phyloP scores from a whole-genome alignment of 371 early-diverging fungal genomes.

The Zopfochytrium polystomum region DNA sequence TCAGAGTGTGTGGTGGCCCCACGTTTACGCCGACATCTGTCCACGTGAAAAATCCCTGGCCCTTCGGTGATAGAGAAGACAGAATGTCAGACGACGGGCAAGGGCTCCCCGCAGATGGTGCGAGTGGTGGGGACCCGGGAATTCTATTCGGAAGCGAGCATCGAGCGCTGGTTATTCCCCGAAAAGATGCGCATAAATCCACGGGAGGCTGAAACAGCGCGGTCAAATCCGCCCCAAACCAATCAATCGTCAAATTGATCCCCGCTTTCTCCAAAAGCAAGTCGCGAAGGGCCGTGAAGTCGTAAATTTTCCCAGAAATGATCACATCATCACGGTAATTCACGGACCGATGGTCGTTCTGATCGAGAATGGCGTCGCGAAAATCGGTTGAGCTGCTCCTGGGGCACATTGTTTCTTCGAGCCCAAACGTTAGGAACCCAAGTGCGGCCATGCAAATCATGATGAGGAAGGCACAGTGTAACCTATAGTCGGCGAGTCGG shows the following conservation, averaged over 20 bases:
- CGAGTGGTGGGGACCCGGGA: conserved; percentile 27
- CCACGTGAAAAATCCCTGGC: conserved; percentile 39
- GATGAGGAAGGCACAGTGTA: conserved; percentile 23
- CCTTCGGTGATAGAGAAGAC: conserved; percentile 13
- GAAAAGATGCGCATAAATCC: conserved; percentile 22
- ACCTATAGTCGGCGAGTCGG: neutral
- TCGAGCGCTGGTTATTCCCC: neutral
- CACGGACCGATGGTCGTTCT: conserved; percentile 24
- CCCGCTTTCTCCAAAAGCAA: conserved; percentile 10
- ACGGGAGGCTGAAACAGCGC: conserved; percentile 23
- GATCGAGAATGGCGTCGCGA: conserved; percentile 20
- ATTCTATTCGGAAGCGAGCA: conserved; percentile 38
- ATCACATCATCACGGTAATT: conserved; percentile 32
- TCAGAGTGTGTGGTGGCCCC: conserved; percentile 28
- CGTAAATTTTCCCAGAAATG: conserved; percentile 34
- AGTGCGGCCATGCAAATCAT: neutral
- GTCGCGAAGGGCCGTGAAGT: conserved; percentile 20
- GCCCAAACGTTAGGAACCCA: conserved; percentile 17
- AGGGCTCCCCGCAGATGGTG: conserved; percentile 17
- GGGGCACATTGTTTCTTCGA: conserved; percentile 12
- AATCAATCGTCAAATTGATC: conserved; percentile 37
- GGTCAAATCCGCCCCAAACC: conserved; percentile 35
- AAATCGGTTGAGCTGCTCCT: neutral
- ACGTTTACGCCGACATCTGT: conserved; percentile 26
- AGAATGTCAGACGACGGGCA: conserved; percentile 23